Percentiles rank a stretch among this genome's conserved stretches.
Conservation (phyloP, 139 green algal species). For the Spirogloea muscicola region DNA sequence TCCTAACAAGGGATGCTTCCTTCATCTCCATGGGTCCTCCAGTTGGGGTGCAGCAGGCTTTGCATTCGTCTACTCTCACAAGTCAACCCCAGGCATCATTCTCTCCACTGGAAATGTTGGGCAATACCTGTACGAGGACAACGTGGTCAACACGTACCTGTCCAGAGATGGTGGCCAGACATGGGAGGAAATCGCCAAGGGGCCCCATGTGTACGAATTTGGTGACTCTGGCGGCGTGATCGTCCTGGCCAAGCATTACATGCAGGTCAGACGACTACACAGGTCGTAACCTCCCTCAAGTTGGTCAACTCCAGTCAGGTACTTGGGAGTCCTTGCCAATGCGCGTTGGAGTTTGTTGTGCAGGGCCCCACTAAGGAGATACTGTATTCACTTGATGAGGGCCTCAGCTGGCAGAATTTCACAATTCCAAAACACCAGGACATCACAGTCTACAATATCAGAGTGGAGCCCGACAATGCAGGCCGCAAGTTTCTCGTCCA, state of each 20-base stretch:
- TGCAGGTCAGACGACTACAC: too few species aligned
- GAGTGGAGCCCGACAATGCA: slow-evolving; percentile 54
- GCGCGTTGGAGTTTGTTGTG: too few species aligned
- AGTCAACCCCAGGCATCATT: slow-evolving; percentile 76
- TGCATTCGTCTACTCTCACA: slow-evolving; percentile 74
- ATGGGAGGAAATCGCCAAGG: slow-evolving; percentile 79
- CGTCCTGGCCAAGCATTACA: slow-evolving; percentile 74
- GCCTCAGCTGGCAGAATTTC: slow-evolving; percentile 70
- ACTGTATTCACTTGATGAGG: slow-evolving; percentile 75
- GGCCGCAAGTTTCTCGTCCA: slow-evolving; percentile 84
- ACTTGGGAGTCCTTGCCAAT: too few species aligned
- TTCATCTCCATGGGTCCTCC: slow-evolving; percentile 73
- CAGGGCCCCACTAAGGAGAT: slow-evolving; percentile 51
- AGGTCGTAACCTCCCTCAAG: too few species aligned
- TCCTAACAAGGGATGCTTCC: slow-evolving; percentile 51
- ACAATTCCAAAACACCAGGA: slow-evolving; percentile 53
- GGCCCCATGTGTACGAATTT: slow-evolving; percentile 84
- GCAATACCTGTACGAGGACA: slow-evolving; percentile 44
- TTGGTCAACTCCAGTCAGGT: too few species aligned
- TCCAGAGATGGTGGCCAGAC: slow-evolving; percentile 76
- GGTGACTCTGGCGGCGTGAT: slow-evolving; percentile 87
- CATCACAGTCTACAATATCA: slow-evolving; percentile 86
- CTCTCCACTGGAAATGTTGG: slow-evolving; percentile 85
- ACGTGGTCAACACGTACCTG: slow-evolving; percentile 56
- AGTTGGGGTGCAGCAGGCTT: slow-evolving; percentile 56